Base-by-base conservation (phyloP, 306 rosid genomes). In the Oxytropis ochrocephala region DNA sequence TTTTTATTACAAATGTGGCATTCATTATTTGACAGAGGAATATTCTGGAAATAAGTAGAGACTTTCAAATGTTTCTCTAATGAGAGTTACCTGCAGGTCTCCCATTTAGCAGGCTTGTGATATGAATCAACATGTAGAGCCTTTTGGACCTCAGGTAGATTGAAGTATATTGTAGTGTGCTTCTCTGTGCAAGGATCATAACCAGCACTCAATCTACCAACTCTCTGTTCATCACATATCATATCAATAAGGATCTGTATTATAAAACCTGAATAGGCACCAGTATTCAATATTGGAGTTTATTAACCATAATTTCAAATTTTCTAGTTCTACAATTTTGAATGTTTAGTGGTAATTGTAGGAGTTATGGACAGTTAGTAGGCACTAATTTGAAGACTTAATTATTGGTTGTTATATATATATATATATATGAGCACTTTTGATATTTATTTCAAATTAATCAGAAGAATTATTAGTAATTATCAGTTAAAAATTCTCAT, bases 121-220 rank as follows among this genome's bases (percentile, higher is more conserved):
- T 30, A 13, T 17, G 72, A 81, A 80, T 92, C 86, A 44, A 90
- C 91, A 63, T 89, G 93, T 77, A 92, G 96, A 35, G 65, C 78
- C 61, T 11, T 78, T 66, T 92, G 96, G 64, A 92, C 98, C 81
- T 88, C 86, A 0, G 89, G 96, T 65, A 42, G 85, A 79, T 92
- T 92, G 85, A 89, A 92, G 86, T 88, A 92, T 17, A 58, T 73
- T 44, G 42, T 58, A 52, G 93, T 82, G 72, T 90, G 91, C 39
- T 13, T 67, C 86, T 90, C 91, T 0, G 96, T 88, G 86, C 96
- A 93, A 77, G 98, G 98, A 88, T 93, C 98, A 75, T 90, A 93
- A n/a, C 4, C 77, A 62, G 72, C 55, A 67, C 66, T 55, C 59
- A 88, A 64, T 54, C 58, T 87, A 42, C 91, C 93, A 43, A 82